phyloP scores from a whole-genome alignment of 495 filamentous ascomycete genomes.

The Aspergillus homomorphus region DNA sequence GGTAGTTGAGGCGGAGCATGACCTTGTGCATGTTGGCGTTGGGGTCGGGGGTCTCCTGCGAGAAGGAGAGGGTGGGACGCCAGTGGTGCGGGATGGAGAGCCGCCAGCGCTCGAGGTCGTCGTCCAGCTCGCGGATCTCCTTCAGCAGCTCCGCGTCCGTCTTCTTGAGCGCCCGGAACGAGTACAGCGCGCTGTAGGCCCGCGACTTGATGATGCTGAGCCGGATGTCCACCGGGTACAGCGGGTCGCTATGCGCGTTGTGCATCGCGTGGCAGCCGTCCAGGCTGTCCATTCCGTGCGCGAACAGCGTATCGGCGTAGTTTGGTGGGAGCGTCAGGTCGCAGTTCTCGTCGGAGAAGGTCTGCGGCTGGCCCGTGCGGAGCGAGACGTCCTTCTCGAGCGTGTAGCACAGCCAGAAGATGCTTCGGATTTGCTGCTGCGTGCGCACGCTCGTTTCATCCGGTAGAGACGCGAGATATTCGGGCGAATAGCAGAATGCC shows the following conservation, averaged over 20 bases:
- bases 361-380: constrained; percentile 51
- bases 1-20: constrained; percentile 49
- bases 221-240: constrained; percentile 47
- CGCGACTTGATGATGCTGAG: constrained; percentile 51
- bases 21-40: constrained; percentile 43
- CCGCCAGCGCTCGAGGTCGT: constrained; percentile 50
- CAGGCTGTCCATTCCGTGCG: constrained; percentile 29
- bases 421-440: constrained; percentile 39
- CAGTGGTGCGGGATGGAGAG: constrained; percentile 40
- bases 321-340: constrained; percentile 48
- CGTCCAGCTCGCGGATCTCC: constrained; percentile 52
- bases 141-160: constrained; percentile 51
- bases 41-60: constrained; percentile 32
- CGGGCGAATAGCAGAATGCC: constrained; percentile 6
- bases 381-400: constrained; percentile 51
- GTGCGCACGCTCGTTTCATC: constrained; percentile 14
- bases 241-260: constrained; percentile 28
- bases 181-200: constrained; percentile 46
- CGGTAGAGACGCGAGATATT: not conserved
- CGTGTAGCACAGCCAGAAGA: constrained; percentile 55
- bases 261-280: constrained; percentile 21
- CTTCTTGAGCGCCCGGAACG: constrained; percentile 43
- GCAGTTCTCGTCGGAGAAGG: constrained; percentile 51
- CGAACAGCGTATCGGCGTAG: constrained; percentile 37
- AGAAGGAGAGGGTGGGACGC: constrained; percentile 44